Base-by-base conservation (phyloP, 1,284 basidiomycete genomes). In the Cryptococcus sp. region DNA sequence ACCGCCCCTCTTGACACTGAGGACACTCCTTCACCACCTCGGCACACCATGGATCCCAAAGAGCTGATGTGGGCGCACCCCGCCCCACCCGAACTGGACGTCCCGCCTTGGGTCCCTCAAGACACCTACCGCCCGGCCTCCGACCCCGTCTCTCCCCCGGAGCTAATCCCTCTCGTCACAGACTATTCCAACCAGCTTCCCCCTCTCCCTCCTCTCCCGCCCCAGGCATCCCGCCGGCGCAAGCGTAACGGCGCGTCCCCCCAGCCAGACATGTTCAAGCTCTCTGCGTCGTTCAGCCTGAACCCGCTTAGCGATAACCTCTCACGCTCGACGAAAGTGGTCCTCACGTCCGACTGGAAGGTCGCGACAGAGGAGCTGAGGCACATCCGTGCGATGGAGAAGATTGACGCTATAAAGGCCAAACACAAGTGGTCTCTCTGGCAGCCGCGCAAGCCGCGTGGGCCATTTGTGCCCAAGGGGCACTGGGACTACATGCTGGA, bases 401-500 rank as follows among this genome's bases (percentile, higher is more conserved):
- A 87, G 7, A 87, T 98, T 52, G 93, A 98, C 60, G 77, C 81
- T 48, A 82, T 97, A 62, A 96, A 97, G 76, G 82, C 84, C 16
- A 82, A 83, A 13, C 87, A 87, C 1, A 81, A 84, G 33, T 99
- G 96, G 96, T 89, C 89, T 67, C 91, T 96, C 70, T 81, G 94
- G 47, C 96, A 99, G 69, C 91, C 92, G 1, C 97, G 96, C 79
- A 96, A 95, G 76, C 89, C 94, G 67, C 83, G 89, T 53, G 87
- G 86, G 8, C 91, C 91, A 8, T 84, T 86, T 1, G 76, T 90
- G 37, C 80, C 81, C 5, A 98, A 98, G 76, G 84, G 88, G 0
- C 93, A 98, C 67, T 95, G 92, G 91, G 96, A 98, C 75, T 90
- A 93, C 75, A 79, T 98, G 33, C 79, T 98, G 71, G 96, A 98